Evolutionary conservation across 129 eudicot species (phyloP), one percentile per base, ranked within the genome.

Genomic region (Helichrysum umbraculigerum): DNA sequence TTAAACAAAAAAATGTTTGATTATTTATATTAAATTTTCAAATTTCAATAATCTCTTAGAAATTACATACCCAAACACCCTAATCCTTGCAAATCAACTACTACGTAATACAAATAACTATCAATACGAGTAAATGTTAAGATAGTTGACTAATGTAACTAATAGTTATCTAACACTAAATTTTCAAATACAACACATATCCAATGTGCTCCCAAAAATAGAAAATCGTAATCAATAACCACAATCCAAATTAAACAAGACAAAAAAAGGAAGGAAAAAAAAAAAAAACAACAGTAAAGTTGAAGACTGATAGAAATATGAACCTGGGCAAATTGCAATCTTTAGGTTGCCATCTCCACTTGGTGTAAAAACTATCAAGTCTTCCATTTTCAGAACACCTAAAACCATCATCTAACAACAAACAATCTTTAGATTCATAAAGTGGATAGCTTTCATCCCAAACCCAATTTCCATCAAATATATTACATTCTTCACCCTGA

Each of bases 321-420:
- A 83, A 92, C 96, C 97, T 92, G 70, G 97, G 96, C 80, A 92
- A 89, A 74, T 85, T 85, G 83, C 97, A 92, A 82, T 82, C 71
- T 73, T 89, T 89, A 33, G 97, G 97, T 57, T 92, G 96, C 97
- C 97, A 92, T 33, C 97, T 86, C 97, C 97, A 92, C 65, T 92
- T 85, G 54, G 92, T 89, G 59, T 89, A 92, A 81, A 85, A 87
- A 0, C 75, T 68, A 84, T 91, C 97, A 76, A 73, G 72, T 78
- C 97, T 81, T 0, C 96, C 92, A 81, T 91, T 91, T 71, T 91
- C 91, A 70, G 87, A 85, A 60, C 97, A 91, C 32, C 96, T 60
- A 82, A 91, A 91, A 11, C 97, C 97, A 68, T 57, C 89, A 81
- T 91, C 97, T 79, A 85, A 57, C 73, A 91, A 89, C 83, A 78